Base-by-base conservation (phyloP, 169 alveolate species). In the Eimeria maxima region DNA sequence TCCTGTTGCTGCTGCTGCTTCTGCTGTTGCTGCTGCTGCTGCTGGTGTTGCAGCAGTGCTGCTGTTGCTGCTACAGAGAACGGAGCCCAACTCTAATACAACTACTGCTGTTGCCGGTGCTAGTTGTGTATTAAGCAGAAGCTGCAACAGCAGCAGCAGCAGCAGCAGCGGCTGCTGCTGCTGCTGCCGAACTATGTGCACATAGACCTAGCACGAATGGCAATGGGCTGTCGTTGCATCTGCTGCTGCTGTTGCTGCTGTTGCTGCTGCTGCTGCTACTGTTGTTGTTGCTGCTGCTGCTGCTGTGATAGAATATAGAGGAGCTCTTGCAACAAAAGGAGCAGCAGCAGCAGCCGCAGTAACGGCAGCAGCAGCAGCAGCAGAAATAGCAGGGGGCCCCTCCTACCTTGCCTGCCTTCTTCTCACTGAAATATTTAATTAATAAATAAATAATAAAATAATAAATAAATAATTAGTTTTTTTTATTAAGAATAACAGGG, bases 261-360 rank as follows among this genome's bases (percentile, higher is more conserved):
- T 33, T 38, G 84, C 57, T 38, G 53, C 84, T 38, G 84, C 84
- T 10, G 53, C 84, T 38, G 84, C 84, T 10, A 13, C 22, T 33
- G 84, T 73, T n/a, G n/a, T n/a, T 65, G 76, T 13, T 10, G 27
- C 55, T 38, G 83, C 55, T 38, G 53, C 84, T 38, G 84, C 84
- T 10, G 29, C 22, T 33, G 84, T 73, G 6, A 29, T 38, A 5
- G 47, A 16, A 2, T 73, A 8, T 0, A 38, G 24, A 7, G 8
- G 74, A 65, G 3, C 38, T 24, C 42, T 7, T 7, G 8, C 33
- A 65, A 24, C 8, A 0, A 24, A 4, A 65, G 33, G n/a, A 65
- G 18, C 74, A 16, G 55, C 57, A 16, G 57, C 18, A 38, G 27
- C 53, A 10, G 11, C 55, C 2, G n/a, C 55, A 73, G 84, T n/a